Percentiles rank a stretch among this genome's conserved stretches.
Conservation (phyloP, 2,329 filamentous ascomycete species). For the Epichloe aotearoae region DNA sequence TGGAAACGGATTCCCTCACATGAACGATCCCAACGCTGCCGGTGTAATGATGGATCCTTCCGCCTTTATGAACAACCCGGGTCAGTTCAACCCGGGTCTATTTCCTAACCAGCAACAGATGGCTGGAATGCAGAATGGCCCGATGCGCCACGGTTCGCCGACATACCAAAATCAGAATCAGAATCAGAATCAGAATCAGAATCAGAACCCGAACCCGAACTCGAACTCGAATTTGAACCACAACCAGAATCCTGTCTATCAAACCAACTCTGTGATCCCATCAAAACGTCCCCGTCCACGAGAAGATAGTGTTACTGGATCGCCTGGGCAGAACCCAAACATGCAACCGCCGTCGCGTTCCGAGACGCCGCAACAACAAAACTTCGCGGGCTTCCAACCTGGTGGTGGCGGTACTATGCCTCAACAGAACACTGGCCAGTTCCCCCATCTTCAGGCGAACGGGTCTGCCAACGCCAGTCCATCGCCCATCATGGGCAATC, state of each 20-base stretch:
- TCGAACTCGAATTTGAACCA: constrained; percentile 5
- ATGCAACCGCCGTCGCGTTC: constrained; percentile 75
- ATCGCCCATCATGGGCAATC: constrained; percentile 82
- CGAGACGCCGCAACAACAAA: constrained; percentile 75
- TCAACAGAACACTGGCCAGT: constrained; percentile 51
- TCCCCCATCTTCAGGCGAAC: constrained; percentile 66
- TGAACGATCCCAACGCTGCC: constrained; percentile 46
- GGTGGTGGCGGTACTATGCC: constrained; percentile 48
- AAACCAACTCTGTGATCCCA: constrained; percentile 75
- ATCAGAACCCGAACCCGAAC: background rate
- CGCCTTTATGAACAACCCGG: constrained; percentile 46
- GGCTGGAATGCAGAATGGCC: constrained; percentile 64
- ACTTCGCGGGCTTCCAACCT: constrained; percentile 57
- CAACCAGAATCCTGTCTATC: constrained; percentile 46
- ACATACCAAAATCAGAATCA: constrained; percentile 47
- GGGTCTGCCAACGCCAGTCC: constrained; percentile 76
- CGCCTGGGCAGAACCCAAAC: constrained; percentile 61
- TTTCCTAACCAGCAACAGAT: constrained; percentile 43
- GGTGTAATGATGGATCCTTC: constrained; percentile 52
- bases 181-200: too few relatives aligned
- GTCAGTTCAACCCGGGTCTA: constrained; percentile 47
- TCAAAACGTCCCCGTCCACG: constrained; percentile 73
- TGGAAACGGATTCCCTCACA: constrained; percentile 54
- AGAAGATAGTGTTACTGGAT: constrained; percentile 75
- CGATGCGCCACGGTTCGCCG: constrained; percentile 70